Evolutionary conservation across 208 protist genomes (phyloP).

Genomic region (Leishmania mexicana): DNA sequence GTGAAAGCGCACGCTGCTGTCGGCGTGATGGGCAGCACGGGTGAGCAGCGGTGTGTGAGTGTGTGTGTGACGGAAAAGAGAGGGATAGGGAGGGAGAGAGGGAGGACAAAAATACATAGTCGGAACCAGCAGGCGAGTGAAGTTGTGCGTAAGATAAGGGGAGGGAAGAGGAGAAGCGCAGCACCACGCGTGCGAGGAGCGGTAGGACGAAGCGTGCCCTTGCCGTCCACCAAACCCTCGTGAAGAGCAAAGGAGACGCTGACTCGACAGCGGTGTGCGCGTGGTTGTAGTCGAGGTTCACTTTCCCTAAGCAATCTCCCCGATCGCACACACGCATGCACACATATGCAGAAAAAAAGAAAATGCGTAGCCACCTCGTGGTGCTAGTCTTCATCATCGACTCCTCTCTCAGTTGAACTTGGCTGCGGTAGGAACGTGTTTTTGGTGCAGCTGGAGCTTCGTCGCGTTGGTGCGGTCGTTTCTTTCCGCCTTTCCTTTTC

Average conservation of each 20-base stretch:
- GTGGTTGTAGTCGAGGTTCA: not conserved
- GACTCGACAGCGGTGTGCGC: not conserved
- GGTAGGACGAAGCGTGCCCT: not conserved
- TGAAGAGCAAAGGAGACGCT: constrained; percentile 3
- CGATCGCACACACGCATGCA: not conserved
- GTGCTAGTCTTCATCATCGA: not conserved
- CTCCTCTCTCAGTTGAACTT: not conserved
- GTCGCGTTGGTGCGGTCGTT: not conserved
- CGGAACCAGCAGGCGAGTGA: not conserved
- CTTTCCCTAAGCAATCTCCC: not conserved
- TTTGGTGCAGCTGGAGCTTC: not conserved
- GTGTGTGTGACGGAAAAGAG: not conserved
- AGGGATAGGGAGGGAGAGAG: not conserved
- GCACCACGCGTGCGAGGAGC: not conserved
- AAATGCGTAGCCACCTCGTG: not conserved
- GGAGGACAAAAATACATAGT: not conserved
- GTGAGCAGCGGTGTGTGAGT: not conserved
- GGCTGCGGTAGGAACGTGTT: no score
- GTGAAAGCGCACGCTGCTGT: constrained; percentile 36
- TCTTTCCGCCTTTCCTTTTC: not conserved
- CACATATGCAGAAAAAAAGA: not conserved
- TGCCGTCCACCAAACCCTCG: not conserved
- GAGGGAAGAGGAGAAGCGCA: not conserved
- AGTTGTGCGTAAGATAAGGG: not conserved
- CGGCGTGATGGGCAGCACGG: not conserved